phyloP scores from a whole-genome alignment of 768 basidiomycete species.

The Chiua virens region DNA sequence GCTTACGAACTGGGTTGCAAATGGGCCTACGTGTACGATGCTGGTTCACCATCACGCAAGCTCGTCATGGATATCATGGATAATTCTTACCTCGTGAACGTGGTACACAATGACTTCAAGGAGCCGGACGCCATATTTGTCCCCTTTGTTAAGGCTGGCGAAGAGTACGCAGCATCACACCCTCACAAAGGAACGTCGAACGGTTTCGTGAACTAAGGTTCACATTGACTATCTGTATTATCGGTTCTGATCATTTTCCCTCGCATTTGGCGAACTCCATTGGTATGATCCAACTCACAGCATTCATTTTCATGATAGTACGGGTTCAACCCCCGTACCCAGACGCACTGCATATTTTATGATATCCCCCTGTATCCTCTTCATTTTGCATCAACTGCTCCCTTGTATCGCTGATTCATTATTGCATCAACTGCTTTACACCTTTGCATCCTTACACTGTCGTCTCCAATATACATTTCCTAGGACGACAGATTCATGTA shows the following conservation, averaged over 20 bases:
- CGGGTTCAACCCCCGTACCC: slow-evolving; percentile 90
- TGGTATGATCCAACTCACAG: slow-evolving; percentile 31
- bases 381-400: slow-evolving; percentile 28
- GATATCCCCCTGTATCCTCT: slow-evolving; percentile 20
- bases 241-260: background rate
- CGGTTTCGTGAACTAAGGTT: slow-evolving; percentile 31
- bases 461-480: slow-evolving; percentile 18
- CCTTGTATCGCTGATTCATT: slow-evolving; percentile 23
- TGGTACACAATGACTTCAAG: slow-evolving; percentile 96
- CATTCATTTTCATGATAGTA: slow-evolving; percentile 36
- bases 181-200: slow-evolving; percentile 38
- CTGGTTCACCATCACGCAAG: slow-evolving; percentile 69
- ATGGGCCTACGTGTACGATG: slow-evolving; percentile 87
- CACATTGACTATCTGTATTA: background rate
- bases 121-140: slow-evolving; percentile 79
- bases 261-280: slow-evolving; percentile 1
- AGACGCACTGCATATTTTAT: slow-evolving; percentile 25
- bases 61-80: slow-evolving; percentile 81
- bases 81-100: slow-evolving; percentile 83
- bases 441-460: slow-evolving; percentile 20
- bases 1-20: slow-evolving; percentile 90
- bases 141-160: slow-evolving; percentile 80
- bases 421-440: slow-evolving; percentile 59
- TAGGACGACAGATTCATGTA: slow-evolving; percentile 15
- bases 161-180: slow-evolving; percentile 49